phyloP scores from a whole-genome alignment of 2,329 filamentous ascomycete genomes.

The Aschersonia sp. region DNA sequence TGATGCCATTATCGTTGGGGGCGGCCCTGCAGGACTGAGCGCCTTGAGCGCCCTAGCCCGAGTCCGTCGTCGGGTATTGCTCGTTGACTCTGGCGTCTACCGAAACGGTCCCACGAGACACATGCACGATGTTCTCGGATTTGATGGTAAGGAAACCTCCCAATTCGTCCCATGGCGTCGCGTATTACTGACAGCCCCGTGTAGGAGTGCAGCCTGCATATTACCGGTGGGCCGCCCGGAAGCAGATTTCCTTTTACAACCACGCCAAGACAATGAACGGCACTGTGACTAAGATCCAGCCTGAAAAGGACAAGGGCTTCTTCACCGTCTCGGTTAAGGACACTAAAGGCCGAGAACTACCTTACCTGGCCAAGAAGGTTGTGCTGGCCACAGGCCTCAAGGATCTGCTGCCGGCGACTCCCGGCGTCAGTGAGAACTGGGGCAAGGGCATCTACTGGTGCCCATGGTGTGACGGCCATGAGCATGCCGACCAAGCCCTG shows the following conservation, averaged over 20 bases:
- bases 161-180: too few relatives aligned
- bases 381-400: constrained; percentile 42
- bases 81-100: constrained; percentile 45
- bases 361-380: constrained; percentile 35
- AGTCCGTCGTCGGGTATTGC: constrained; percentile 36
- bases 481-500: constrained; percentile 43
- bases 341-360: constrained; percentile 8
- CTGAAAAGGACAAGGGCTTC: constrained; percentile 22
- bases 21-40: constrained; percentile 40
- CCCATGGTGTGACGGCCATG: constrained; percentile 49
- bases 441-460: constrained; percentile 49
- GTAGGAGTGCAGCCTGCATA: constrained; percentile 38
- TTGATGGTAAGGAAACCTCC: constrained; percentile 29
- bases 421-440: constrained; percentile 39
- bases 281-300: constrained; percentile 30
- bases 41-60: constrained; percentile 43
- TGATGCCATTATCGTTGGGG: constrained; percentile 43
- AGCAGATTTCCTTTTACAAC: constrained; percentile 35
- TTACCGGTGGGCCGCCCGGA: constrained; percentile 37
- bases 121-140: constrained; percentile 47
- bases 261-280: constrained; percentile 35
- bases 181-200: too few relatives aligned
- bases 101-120: constrained; percentile 41
- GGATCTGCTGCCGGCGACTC: constrained; percentile 39
- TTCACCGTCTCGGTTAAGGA: constrained; percentile 26